Conservation (phyloP, 2,329 filamentous ascomycete species). For the Aspergillus flavus region DNA sequence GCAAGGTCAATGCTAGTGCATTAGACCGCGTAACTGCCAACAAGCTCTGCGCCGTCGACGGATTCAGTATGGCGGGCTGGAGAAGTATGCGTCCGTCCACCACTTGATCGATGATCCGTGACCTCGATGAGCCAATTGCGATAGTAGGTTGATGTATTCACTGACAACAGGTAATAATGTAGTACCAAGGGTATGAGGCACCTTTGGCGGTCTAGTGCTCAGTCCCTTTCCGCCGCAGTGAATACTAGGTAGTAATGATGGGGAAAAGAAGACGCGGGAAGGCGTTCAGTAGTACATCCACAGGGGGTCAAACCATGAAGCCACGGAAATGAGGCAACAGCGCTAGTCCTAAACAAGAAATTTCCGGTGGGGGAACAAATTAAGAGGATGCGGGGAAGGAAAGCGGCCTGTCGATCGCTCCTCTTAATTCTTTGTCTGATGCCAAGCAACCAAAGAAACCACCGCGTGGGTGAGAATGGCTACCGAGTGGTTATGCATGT, state of each 20-base stretch:
- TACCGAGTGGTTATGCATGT: background rate
- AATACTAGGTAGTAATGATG: background rate
- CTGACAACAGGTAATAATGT: too few relatives aligned
- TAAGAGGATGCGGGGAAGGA: conserved; percentile 16
- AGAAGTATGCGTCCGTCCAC: conserved; percentile 11
- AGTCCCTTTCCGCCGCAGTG: background rate
- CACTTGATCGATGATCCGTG: background rate
- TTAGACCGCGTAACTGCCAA: conserved; percentile 2
- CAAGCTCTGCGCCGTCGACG: background rate
- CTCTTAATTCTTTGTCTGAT: conserved; percentile 5
- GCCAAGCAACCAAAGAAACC: background rate
- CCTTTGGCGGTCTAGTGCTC: background rate
- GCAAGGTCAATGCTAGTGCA: conserved; percentile 1
- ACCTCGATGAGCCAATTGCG: background rate
- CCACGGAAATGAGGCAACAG: conserved; percentile 9
- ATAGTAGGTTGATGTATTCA: background rate
- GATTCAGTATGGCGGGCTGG: background rate
- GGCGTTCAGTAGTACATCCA: background rate
- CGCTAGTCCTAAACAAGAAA: conserved; percentile 23
- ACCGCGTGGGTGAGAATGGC: background rate
- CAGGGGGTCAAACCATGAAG: conserved; percentile 2
- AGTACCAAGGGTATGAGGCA: background rate
- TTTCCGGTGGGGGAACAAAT: conserved; percentile 32
- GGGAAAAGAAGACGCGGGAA: background rate
- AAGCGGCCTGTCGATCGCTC: conserved; percentile 15